phyloP scores from a whole-genome alignment of 148 eudicot genomes.

The Vaccinium darrowii region DNA sequence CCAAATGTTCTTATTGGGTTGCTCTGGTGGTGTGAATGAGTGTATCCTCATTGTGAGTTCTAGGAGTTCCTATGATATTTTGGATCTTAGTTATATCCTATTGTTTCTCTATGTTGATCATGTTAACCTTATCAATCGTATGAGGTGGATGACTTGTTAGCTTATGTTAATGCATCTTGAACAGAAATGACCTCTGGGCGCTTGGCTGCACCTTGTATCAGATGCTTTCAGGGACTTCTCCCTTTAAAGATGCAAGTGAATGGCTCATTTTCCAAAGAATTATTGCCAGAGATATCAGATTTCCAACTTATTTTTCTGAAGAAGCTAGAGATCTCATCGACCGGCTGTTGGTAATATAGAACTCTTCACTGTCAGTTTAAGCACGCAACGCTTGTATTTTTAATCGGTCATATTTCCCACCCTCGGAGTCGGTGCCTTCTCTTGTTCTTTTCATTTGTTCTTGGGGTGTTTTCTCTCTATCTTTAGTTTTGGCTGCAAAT shows the following conservation, averaged over 20 bases:
- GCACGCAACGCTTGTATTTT: background rate
- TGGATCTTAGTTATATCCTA: constrained; percentile 11
- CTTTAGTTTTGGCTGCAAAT: background rate
- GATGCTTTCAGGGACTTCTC: constrained; percentile 98
- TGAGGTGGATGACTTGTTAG: constrained; percentile 1
- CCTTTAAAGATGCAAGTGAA: constrained; percentile 97
- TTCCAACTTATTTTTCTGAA: constrained; percentile 81
- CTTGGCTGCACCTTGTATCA: constrained; percentile 98
- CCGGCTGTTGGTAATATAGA: constrained; percentile 63
- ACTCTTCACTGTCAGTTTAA: constrained; percentile 10
- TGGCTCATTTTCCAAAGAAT: constrained; percentile 98
- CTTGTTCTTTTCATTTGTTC: background rate
- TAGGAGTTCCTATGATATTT: background rate
- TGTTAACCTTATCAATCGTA: too few species aligned
- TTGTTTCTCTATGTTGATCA: constrained; percentile 3
- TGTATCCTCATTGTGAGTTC: background rate
- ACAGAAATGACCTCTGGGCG: constrained; percentile 99
- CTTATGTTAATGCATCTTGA: constrained; percentile 10
- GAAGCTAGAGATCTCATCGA: constrained; percentile 90
- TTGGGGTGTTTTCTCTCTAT: background rate
- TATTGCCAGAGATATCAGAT: constrained; percentile 83
- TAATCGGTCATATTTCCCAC: background rate
- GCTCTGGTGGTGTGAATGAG: constrained; percentile 12
- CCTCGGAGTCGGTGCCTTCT: background rate
- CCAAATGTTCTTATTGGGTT: background rate